Conservation (phyloP, 371 early-diverging fungal genomes). For the Lichtheimia hyalospora region DNA sequence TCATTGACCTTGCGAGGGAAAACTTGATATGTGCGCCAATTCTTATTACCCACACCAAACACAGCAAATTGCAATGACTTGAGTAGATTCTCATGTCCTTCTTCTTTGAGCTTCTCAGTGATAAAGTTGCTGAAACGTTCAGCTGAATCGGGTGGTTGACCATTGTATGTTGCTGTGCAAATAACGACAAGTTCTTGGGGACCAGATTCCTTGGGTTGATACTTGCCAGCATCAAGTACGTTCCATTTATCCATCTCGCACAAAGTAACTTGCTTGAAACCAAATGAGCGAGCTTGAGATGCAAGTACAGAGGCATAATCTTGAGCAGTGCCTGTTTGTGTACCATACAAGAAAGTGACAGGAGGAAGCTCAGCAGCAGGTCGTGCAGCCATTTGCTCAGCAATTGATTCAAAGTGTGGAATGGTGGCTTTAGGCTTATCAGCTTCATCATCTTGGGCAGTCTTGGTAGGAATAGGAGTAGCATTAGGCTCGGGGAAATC, state of each 20-base stretch:
- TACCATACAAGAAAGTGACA: slow-evolving; percentile 53
- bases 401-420: slow-evolving; percentile 3
- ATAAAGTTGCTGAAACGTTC: slow-evolving; percentile 54
- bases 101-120: slow-evolving; percentile 23
- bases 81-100: slow-evolving; percentile 20
- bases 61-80: slow-evolving; percentile 47
- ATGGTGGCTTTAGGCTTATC: neutral
- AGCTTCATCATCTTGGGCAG: neutral
- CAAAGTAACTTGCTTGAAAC: slow-evolving; percentile 32
- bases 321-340: slow-evolving; percentile 57
- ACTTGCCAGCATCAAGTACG: slow-evolving; percentile 32
- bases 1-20: slow-evolving; percentile 50
- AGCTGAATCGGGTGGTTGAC: slow-evolving; percentile 60
- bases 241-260: slow-evolving; percentile 52
- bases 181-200: slow-evolving; percentile 45
- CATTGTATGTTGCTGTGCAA: slow-evolving; percentile 57
- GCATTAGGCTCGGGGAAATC: slow-evolving; percentile 37
- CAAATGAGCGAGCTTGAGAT: slow-evolving; percentile 44
- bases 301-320: slow-evolving; percentile 52
- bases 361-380: slow-evolving; percentile 25
- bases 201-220: slow-evolving; percentile 13
- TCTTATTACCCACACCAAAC: slow-evolving; percentile 59
- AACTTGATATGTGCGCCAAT: slow-evolving; percentile 61
- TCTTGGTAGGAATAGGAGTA: neutral
- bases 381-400: slow-evolving; percentile 4